These are phyloP conservation scores for Prosopis cineraria DNA, from an alignment of 306 rosid species.

Conservation along the genomic window DNA sequence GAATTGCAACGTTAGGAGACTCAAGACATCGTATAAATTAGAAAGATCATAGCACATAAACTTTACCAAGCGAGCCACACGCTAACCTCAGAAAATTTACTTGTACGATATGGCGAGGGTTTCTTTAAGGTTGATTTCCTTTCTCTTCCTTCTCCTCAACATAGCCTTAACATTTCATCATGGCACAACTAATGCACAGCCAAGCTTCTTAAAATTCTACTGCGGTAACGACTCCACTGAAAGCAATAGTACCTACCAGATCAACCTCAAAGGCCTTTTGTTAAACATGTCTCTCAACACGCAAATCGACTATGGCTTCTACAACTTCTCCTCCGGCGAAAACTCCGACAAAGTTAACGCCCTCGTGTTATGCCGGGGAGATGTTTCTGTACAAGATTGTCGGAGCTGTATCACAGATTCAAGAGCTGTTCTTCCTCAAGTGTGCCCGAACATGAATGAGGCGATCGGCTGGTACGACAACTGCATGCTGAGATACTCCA, in stretches of 20 bases:
- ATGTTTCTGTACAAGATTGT: constrained; percentile 18
- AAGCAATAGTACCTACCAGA: constrained; percentile 13
- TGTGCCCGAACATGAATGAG: constrained; percentile 36
- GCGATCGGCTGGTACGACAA: constrained; percentile 33
- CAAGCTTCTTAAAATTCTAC: background rate
- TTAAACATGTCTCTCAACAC: constrained; percentile 24
- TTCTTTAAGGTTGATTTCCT: background rate
- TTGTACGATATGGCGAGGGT: background rate
- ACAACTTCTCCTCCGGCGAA: constrained; percentile 24
- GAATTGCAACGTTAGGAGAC: no score
- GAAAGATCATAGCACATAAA: no score
- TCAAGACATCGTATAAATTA: no score
- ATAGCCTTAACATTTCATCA: background rate
- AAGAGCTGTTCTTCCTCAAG: background rate
- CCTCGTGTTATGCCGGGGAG: constrained; percentile 40
- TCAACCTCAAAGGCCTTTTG: constrained; percentile 38
- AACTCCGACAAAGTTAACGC: constrained; percentile 31
- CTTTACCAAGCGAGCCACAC: no score
- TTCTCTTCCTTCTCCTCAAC: background rate
- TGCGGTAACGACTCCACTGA: constrained; percentile 41
- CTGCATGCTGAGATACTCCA: constrained; percentile 38
- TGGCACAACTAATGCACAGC: constrained; percentile 8
- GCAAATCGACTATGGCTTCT: constrained; percentile 25
- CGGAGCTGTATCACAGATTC: constrained; percentile 33
- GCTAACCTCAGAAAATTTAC: no score